A percentile compares a stretch with the other conserved stretches of the same genome.
These are phyloP conservation scores for Penicillium daleae DNA, from an alignment of 495 filamentous ascomycete species.

Conservation along the genomic window DNA sequence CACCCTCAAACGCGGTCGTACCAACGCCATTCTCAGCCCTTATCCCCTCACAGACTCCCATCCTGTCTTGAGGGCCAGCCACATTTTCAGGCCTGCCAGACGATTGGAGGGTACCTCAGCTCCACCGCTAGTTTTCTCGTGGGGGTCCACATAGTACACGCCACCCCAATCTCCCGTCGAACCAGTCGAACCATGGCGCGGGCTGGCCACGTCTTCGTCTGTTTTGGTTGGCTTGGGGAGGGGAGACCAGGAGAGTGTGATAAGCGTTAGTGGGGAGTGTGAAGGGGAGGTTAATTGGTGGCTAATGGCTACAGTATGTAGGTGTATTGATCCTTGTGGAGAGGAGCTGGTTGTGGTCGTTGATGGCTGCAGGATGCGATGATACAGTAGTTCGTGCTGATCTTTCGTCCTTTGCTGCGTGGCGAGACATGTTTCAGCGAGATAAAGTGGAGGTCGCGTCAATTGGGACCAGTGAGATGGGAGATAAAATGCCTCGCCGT, in stretches of 20 bases:
- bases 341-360: too few relatives aligned
- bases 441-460: background rate
- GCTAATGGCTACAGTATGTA: too few relatives aligned
- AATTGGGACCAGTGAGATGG: background rate
- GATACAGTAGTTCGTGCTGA: background rate
- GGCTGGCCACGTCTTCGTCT: background rate
- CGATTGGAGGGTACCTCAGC: background rate
- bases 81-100: background rate
- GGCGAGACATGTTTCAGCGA: background rate
- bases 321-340: too few relatives aligned
- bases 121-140: background rate
- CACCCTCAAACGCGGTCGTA: background rate
- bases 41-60: background rate
- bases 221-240: too few relatives aligned
- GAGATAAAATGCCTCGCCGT: background rate
- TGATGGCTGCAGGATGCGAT: too few relatives aligned
- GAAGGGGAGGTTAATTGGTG: too few relatives aligned
- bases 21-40: background rate
- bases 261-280: too few relatives aligned
- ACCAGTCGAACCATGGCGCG: background rate
- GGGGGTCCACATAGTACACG: background rate
- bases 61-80: background rate
- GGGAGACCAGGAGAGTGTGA: background rate
- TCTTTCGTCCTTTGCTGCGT: background rate
- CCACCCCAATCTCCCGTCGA: conserved; percentile 2